Percentiles rank a stretch among this genome's conserved stretches.
Conservation (phyloP, 768 basidiomycete genomes). For the Gloeopeniophorella convolvens region DNA sequence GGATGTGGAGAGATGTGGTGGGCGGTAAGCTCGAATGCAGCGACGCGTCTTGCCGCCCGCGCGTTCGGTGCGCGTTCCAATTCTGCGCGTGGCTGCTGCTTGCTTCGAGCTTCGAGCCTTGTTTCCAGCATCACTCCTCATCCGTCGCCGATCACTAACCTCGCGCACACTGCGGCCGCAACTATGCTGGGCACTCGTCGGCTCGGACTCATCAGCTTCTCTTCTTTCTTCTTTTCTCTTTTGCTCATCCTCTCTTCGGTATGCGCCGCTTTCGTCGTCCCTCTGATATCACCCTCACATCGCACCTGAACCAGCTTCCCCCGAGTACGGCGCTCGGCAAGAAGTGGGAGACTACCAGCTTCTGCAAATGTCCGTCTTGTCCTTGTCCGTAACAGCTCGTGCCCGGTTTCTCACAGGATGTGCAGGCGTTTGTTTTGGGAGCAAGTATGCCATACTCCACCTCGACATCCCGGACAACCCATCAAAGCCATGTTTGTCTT, state of each 20-base stretch:
- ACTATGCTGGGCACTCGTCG: background rate
- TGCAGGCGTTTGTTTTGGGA: constrained; percentile 83
- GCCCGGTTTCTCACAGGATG: background rate
- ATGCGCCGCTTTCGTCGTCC: constrained; percentile 1
- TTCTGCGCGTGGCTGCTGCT: background rate
- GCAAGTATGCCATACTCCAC: constrained; percentile 81
- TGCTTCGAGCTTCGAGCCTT: background rate
- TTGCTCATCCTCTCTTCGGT: constrained; percentile 19
- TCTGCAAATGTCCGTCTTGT: constrained; percentile 72
- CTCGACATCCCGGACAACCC: constrained; percentile 78
- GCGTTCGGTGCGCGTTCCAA: background rate
- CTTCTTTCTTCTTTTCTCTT: background rate
- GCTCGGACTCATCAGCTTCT: background rate
- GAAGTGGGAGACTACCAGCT: constrained; percentile 88
- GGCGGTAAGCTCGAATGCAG: too few species aligned
- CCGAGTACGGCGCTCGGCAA: constrained; percentile 40
- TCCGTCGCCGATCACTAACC: background rate
- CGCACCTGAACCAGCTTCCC: constrained; percentile 28
- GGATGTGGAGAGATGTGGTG: background rate
- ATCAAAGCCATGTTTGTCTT: constrained; percentile 85
- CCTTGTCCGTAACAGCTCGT: constrained; percentile 4
- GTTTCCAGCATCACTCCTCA: background rate
- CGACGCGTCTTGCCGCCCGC: constrained; percentile 4
- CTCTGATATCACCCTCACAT: background rate
- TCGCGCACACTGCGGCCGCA: background rate